These are phyloP conservation scores for Penicillium waksmanii DNA, from an alignment of 495 filamentous ascomycete species.

Conservation along the genomic window DNA sequence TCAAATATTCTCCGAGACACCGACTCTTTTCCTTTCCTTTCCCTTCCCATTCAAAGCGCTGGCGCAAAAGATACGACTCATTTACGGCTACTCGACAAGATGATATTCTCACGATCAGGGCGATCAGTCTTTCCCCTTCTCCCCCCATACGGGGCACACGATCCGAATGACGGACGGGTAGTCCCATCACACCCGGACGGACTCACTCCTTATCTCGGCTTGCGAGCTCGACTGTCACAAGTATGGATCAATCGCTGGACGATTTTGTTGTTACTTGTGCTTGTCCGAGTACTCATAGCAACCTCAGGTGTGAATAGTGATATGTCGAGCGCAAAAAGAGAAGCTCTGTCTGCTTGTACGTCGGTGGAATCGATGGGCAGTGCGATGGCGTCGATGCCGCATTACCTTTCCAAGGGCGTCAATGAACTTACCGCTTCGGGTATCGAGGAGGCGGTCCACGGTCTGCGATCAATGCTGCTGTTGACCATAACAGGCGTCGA, in stretches of 20 bases:
- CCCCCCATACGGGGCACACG: conserved; percentile 49
- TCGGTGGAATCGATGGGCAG: conserved; percentile 93
- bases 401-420: conserved; percentile 86
- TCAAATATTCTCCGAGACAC: conserved; percentile 1
- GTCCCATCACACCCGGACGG: conserved; percentile 65
- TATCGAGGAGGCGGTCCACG: conserved; percentile 76
- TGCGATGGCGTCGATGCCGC: conserved; percentile 95
- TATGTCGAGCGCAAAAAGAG: conserved; percentile 70
- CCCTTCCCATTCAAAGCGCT: background rate
- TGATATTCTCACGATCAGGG: conserved; percentile 38
- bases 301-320: conserved; percentile 69
- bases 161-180: conserved; percentile 38
- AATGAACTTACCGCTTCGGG: conserved; percentile 81
- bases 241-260: conserved; percentile 98
- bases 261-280: conserved; percentile 80
- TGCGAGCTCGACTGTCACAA: conserved; percentile 88
- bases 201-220: conserved; percentile 91
- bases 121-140: conserved; percentile 47
- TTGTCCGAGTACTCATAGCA: conserved; percentile 78
- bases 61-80: background rate
- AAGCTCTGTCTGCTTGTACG: conserved; percentile 87
- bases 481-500: conserved; percentile 83
- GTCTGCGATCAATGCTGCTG: conserved; percentile 72
- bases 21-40: conserved; percentile 6
- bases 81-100: conserved; percentile 14